Evolutionary conservation across 2,329 filamentous ascomycete species (phyloP), one percentile per base, ranked within the genome.

Genomic region (Fusarium cyanostomum): DNA sequence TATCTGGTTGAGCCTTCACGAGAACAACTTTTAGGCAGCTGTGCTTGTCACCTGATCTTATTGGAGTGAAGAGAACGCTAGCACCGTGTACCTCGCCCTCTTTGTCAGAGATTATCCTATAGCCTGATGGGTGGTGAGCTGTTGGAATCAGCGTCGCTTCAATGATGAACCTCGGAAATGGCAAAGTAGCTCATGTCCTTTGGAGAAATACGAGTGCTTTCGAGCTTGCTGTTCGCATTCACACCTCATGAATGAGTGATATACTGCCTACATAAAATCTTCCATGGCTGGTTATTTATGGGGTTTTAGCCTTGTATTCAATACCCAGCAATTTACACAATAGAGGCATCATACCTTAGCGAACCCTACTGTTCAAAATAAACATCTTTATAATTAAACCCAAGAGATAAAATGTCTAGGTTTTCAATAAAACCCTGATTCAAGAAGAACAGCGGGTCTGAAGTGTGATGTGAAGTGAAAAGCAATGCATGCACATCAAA

Each of bases 31-130:
- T 28, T 46, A 58, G 62, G 52, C 52, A 59, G 45, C 35, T 39
- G 27, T 31, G 24, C 26, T 28, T 26, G 50, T 66, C 57, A 49
- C 48, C 52, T 59, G 62, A 63, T 30, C 21, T 51, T 16, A 21
- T 33, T 41, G 37, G 30, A 4, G 31, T 34, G 45, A 15, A 48
- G 37, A 12, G 41, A 54, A 15, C 39, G 13, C 39, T 35, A 63
- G 33, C 41, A 63, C 33, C 57, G 55, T 62, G 41, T 50, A 21
- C 43, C 37, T 54, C 35, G 21, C 24, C 11, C 11, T 39, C 31
- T 62, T 34, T 58, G 52, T 39, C 39, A 50, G 39, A 50, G 15
- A 54, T 37, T 31, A 45, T 24, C n/a, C 10, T 28, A 42, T 8
- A 26, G 7, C 35, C 21, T 31, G 13, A 13, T 35, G 33, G 46